Base-by-base conservation (phyloP, 2,329 filamentous ascomycete species). In the Pezicula neosporulosa region DNA sequence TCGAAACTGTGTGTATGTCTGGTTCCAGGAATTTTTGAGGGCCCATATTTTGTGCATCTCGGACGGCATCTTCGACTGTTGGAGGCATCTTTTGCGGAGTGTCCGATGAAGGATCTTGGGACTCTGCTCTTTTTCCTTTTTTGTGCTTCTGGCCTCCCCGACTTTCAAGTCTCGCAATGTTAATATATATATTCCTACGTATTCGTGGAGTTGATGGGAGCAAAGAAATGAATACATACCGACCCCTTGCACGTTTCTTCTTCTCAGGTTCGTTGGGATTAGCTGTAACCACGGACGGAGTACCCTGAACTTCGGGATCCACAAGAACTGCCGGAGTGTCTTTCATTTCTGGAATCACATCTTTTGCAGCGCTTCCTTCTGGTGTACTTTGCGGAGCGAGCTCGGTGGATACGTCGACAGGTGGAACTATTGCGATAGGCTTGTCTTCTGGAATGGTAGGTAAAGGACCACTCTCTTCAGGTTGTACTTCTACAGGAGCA, bases 101-200 rank as follows among this genome's bases (percentile, higher is more conserved):
- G 42, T 81, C 80, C 35, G 51, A 49, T 15, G 59, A 61, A 36
- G 52, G 41, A 41, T 51, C 76, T 15, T 74, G 71, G 3, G 75
- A 76, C 46, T 73, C 57, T 81, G 72, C 47, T 67, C 68, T 46
- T 15, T 41, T 54, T 24, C 70, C 71, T 53, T 81, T 81, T 55
- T 82, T 80, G 53, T 87, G 83, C 65, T 86, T 85, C 16, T 81
- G 79, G 2, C 88, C 87, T 19, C 87, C 88, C n/a, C 82, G 78
- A 4, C 88, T 88, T 50, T 87, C 77, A 50, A 87, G 85, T 64
- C 83, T 86, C 67, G 30, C 30, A 9, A 33, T 33, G 30, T 33
- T 33, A 33, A 13, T 33, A 33, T 33, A 86, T 61, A 60, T 63
- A 36, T 63, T 56, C 41, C 72, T 13, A 86, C 61, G 61, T 63